These are phyloP conservation scores for Cenchrus americanus DNA, from an alignment of 176 grass and related monocot genomes.

Conservation along the genomic window DNA sequence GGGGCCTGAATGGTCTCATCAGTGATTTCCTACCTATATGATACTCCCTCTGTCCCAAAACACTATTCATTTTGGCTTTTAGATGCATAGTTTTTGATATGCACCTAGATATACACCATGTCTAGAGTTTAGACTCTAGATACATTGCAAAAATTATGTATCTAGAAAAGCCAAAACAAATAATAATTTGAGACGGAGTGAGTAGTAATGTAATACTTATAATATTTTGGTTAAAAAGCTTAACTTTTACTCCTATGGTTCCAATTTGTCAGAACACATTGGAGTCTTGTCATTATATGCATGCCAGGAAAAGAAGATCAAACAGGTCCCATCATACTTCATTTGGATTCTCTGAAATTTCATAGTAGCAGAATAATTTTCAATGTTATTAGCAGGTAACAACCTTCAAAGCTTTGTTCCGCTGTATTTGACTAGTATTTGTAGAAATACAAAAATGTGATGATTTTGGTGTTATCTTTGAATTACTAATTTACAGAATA, in stretches of 20 bases:
- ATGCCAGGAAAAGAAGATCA: conserved; percentile 79
- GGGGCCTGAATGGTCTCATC: background rate
- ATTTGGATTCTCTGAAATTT: conserved; percentile 94
- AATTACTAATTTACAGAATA: background rate
- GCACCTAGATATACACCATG: too few relatives aligned
- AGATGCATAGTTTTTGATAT: too few relatives aligned
- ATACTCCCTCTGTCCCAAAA: background rate
- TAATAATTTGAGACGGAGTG: too few relatives aligned
- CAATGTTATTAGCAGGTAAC: conserved; percentile 63
- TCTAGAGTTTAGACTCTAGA: too few relatives aligned
- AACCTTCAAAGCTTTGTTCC: background rate
- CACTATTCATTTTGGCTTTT: too few relatives aligned
- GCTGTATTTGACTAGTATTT: conserved; percentile 36
- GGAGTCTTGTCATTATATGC: conserved; percentile 94
- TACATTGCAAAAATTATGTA: too few relatives aligned
- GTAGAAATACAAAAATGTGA: background rate
- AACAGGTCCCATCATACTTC: conserved; percentile 82
- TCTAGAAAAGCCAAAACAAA: too few relatives aligned
- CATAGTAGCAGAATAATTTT: conserved; percentile 79
- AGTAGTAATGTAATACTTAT: background rate
- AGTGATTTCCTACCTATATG: conserved; percentile 21
- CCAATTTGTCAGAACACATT: conserved; percentile 67
- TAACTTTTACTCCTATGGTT: conserved; percentile 30
- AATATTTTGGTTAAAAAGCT: conserved; percentile 28
- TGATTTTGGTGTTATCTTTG: background rate